Evolutionary conservation across 768 basidiomycete genomes (phyloP).

Genomic region (Pilatotrama ljubarskyi): DNA sequence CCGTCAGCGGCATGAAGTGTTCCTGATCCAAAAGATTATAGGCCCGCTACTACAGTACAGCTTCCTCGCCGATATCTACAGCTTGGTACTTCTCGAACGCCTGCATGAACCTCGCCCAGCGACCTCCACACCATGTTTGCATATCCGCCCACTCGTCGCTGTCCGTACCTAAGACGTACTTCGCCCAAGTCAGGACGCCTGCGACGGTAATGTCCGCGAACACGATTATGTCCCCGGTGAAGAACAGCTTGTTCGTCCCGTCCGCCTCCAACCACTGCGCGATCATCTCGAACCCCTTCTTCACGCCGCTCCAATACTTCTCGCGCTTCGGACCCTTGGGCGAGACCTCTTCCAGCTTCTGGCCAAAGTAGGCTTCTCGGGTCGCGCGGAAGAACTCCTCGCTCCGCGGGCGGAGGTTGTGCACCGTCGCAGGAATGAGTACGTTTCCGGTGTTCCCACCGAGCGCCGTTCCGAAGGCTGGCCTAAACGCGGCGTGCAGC

Average conservation of each 20-base stretch:
- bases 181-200: slow-evolving; percentile 38
- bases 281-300: slow-evolving; percentile 30
- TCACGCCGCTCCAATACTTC: slow-evolving; percentile 30
- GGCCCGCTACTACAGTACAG: neutral
- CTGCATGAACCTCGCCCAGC: slow-evolving; percentile 38
- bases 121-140: slow-evolving; percentile 38
- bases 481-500: slow-evolving; percentile 29
- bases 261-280: slow-evolving; percentile 34
- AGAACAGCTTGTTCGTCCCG: slow-evolving; percentile 30
- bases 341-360: slow-evolving; percentile 38
- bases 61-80: slow-evolving; percentile 10
- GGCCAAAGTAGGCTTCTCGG: slow-evolving; percentile 34
- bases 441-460: neutral
- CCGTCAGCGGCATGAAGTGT: too few species aligned
- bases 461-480: neutral
- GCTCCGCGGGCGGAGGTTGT: slow-evolving; percentile 37
- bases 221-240: slow-evolving; percentile 34
- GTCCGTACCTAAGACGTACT: slow-evolving; percentile 27
- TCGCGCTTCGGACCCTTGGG: slow-evolving; percentile 29
- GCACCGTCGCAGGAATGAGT: slow-evolving; percentile 4
- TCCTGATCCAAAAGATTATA: too few species aligned
- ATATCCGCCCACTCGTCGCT: slow-evolving; percentile 37
- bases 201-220: slow-evolving; percentile 40
- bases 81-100: slow-evolving; percentile 35
- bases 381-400: slow-evolving; percentile 40